Evolutionary conservation across 2,329 filamentous ascomycete species (phyloP).

Genomic region (Beauveria varroae): DNA sequence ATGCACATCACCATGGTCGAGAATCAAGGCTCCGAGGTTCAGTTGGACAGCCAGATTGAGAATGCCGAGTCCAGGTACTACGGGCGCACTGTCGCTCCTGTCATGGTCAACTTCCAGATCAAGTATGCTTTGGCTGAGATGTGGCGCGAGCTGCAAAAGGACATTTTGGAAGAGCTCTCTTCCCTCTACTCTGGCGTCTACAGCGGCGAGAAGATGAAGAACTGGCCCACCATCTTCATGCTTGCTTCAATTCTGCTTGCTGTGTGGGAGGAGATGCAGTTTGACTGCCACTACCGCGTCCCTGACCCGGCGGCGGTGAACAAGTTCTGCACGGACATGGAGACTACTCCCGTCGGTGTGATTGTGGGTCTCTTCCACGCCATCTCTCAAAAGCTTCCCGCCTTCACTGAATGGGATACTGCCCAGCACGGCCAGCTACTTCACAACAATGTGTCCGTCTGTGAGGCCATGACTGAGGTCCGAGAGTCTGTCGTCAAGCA

Average conservation of each 20-base stretch:
- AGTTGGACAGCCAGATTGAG: conserved; percentile 74
- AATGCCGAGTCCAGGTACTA: conserved; percentile 80
- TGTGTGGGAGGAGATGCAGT: conserved; percentile 98
- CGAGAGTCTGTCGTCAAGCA: conserved; percentile 87
- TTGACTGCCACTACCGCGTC: conserved; percentile 93
- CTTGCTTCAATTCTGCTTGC: conserved; percentile 85
- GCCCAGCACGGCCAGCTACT: conserved; percentile 83
- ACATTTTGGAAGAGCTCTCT: conserved; percentile 90
- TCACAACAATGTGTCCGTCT: conserved; percentile 85
- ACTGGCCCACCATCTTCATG: conserved; percentile 99
- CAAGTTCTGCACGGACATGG: conserved; percentile 96
- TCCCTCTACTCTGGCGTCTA: conserved; percentile 94
- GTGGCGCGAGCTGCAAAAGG: conserved; percentile 96
- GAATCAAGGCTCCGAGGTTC: conserved; percentile 73
- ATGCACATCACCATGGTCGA: conserved; percentile 92
- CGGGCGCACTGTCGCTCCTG: conserved; percentile 84
- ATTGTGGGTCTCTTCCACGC: conserved; percentile 96
- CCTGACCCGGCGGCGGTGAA: conserved; percentile 76
- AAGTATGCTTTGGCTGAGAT: conserved; percentile 95
- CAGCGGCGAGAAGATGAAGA: conserved; percentile 93
- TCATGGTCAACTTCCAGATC: conserved; percentile 99
- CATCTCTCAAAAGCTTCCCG: conserved; percentile 91
- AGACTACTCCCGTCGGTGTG: conserved; percentile 88
- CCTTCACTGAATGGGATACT: conserved; percentile 91
- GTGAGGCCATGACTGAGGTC: conserved; percentile 94